These are phyloP conservation scores for Xylaria scruposa DNA, from an alignment of 495 filamentous ascomycete species.

Conservation along the genomic window DNA sequence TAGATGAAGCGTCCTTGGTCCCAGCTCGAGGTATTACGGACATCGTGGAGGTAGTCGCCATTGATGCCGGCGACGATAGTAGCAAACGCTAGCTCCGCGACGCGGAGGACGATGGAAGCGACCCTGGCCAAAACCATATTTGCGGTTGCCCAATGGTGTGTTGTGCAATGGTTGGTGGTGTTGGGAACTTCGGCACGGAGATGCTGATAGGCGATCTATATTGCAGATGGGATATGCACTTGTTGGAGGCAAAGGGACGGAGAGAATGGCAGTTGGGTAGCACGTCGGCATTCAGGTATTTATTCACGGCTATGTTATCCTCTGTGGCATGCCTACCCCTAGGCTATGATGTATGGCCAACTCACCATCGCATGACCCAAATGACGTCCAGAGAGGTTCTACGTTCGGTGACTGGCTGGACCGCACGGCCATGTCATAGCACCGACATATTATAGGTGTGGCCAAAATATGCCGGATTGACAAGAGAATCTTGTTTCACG, in stretches of 20 bases:
- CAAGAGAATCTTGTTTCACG: not conserved
- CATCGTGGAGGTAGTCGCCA: slow-evolving; percentile 51
- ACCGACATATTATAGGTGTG: not conserved
- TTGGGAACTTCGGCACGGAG: not conserved
- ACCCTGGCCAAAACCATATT: slow-evolving; percentile 51
- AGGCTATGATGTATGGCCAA: slow-evolving; percentile 20
- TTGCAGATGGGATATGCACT: not conserved
- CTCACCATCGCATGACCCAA: slow-evolving; percentile 22
- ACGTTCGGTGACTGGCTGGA: slow-evolving; percentile 7
- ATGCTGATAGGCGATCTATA: not conserved
- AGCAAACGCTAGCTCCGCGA: slow-evolving; percentile 55
- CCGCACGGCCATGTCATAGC: not conserved
- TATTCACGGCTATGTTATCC: too few relatives aligned
- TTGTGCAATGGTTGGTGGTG: not conserved
- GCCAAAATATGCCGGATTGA: slow-evolving; percentile 1
- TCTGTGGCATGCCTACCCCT: too few relatives aligned
- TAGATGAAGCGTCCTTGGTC: slow-evolving; percentile 54
- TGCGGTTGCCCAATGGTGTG: not conserved
- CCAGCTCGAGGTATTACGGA: slow-evolving; percentile 41
- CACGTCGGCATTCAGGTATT: slow-evolving; percentile 12
- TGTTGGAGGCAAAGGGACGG: not conserved
- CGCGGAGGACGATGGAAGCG: slow-evolving; percentile 51
- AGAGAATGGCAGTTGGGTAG: not conserved
- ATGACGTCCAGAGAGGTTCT: slow-evolving; percentile 18
- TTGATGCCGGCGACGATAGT: slow-evolving; percentile 56